Evolutionary conservation across 352 stramenopile species (phyloP).

Genomic region (Bremia lactucae): DNA sequence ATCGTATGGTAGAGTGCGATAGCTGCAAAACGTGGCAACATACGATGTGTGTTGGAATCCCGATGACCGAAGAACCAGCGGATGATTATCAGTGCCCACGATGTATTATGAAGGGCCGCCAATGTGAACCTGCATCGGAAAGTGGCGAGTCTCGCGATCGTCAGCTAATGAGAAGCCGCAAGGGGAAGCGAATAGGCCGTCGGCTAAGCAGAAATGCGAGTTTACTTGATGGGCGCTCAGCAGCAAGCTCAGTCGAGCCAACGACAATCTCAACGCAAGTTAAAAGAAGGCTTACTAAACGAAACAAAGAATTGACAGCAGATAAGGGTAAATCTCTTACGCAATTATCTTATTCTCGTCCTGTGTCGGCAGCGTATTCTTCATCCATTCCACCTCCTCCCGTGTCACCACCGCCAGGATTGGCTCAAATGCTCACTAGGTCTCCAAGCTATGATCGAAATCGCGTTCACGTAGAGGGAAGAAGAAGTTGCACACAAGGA

Average conservation of each 20-base stretch:
- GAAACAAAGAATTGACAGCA: constrained; percentile 4
- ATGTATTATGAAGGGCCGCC: constrained; percentile 28
- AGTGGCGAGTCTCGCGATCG: constrained; percentile 11
- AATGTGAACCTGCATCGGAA: constrained; percentile 12
- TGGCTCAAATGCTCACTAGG: constrained; percentile 1
- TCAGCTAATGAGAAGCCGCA: constrained; percentile 12
- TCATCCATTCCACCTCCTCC: constrained; percentile 18
- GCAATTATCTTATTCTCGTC: constrained; percentile 5
- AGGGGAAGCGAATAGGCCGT: constrained; percentile 1
- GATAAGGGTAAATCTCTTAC: constrained; percentile 15
- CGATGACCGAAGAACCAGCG: constrained; percentile 33
- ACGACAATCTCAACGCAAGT: constrained; percentile 7
- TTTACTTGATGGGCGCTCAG: constrained; percentile 13
- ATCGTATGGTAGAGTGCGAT: constrained; percentile 66
- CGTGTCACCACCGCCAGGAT: constrained; percentile 16
- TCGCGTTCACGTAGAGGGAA: constrained; percentile 3
- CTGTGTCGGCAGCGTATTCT: constrained; percentile 10
- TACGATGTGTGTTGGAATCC: constrained; percentile 49
- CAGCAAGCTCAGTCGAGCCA: constrained; percentile 7
- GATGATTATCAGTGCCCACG: constrained; percentile 44
- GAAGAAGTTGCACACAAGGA: constrained; percentile 6
- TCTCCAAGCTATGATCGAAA: constrained; percentile 7
- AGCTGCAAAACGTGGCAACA: constrained; percentile 68
- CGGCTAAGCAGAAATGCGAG: constrained; percentile 10
- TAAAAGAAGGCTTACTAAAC: constrained; percentile 7